Percentiles rank a stretch among this genome's conserved stretches.
phyloP scores from a whole-genome alignment of 2,329 filamentous ascomycete species.

The Xylaria polymorpha region DNA sequence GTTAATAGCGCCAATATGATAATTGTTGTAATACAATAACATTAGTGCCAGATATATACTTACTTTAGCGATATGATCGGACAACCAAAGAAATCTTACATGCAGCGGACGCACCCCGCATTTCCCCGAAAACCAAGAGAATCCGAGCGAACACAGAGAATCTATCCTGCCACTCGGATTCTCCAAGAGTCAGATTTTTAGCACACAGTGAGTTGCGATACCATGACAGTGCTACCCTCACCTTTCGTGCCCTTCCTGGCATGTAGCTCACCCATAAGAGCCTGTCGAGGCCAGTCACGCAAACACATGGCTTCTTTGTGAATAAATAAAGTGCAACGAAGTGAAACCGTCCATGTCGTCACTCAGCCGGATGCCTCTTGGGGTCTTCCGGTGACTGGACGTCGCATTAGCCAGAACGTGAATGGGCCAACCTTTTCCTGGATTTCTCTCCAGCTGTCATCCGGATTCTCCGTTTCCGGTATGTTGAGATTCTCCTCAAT shows the following conservation, averaged over 20 bases:
- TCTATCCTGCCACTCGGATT: neutral
- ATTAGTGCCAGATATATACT: neutral
- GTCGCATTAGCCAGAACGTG: conserved; percentile 35
- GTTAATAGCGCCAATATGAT: neutral
- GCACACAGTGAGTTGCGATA: neutral
- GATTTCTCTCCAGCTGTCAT: conserved; percentile 42
- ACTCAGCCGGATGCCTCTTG: neutral
- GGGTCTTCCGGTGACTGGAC: neutral
- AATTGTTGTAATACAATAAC: neutral
- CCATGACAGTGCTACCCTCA: neutral
- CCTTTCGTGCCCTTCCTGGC: neutral
- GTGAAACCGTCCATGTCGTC: neutral
- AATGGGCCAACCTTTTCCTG: conserved; percentile 56
- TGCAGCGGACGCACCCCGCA: neutral
- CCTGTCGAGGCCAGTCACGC: neutral
- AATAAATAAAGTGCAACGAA: neutral
- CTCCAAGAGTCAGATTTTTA: neutral
- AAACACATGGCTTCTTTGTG: neutral
- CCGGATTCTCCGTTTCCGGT: conserved; percentile 34
- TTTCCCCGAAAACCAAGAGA: neutral
- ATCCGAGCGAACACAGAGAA: neutral
- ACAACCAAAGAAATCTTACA: neutral
- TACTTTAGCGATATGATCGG: neutral
- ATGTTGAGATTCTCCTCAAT: conserved; percentile 43
- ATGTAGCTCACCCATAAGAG: neutral